These are phyloP conservation scores for Zelopaecilomyces penicillatus DNA, from an alignment of 2,329 filamentous ascomycete species.

Conservation along the genomic window DNA sequence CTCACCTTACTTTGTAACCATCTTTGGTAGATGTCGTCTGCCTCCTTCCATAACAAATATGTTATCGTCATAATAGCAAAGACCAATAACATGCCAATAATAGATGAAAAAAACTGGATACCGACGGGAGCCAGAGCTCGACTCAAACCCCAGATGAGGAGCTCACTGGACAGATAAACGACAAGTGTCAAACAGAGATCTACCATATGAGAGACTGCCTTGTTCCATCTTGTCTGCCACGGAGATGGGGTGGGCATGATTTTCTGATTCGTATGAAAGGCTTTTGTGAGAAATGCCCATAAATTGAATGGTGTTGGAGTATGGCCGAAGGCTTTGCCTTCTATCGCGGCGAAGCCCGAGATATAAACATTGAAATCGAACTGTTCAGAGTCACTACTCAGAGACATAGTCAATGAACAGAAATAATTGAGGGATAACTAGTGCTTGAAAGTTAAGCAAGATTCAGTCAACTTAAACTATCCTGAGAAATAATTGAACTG, in stretches of 20 bases:
- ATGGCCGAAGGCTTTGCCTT: too few relatives aligned
- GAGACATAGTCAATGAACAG: too few relatives aligned
- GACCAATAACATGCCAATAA: conserved; percentile 37
- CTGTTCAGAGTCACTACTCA: too few relatives aligned
- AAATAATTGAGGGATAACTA: too few relatives aligned
- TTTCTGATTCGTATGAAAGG: too few relatives aligned
- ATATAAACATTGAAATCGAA: too few relatives aligned
- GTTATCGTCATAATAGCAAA: conserved; percentile 27
- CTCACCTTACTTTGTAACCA: conserved; percentile 27
- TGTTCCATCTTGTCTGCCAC: conserved; percentile 11
- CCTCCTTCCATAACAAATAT: conserved; percentile 8
- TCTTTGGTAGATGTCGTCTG: conserved; percentile 21
- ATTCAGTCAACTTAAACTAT: too few relatives aligned
- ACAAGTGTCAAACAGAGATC: conserved; percentile 24
- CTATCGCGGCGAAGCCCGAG: too few relatives aligned
- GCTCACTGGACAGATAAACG: conserved; percentile 33
- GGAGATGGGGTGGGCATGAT: conserved; percentile 6
- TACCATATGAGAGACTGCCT: conserved; percentile 5
- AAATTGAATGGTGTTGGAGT: too few relatives aligned
- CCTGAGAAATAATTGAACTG: too few relatives aligned
- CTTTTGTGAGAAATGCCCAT: too few relatives aligned
- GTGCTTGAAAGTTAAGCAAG: too few relatives aligned
- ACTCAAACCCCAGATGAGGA: conserved; percentile 38
- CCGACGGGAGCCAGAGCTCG: conserved; percentile 21
- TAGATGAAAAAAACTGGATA: conserved; percentile 38